Base-by-base conservation (phyloP, 441 rosid genomes). In the Populus tomentosa region DNA sequence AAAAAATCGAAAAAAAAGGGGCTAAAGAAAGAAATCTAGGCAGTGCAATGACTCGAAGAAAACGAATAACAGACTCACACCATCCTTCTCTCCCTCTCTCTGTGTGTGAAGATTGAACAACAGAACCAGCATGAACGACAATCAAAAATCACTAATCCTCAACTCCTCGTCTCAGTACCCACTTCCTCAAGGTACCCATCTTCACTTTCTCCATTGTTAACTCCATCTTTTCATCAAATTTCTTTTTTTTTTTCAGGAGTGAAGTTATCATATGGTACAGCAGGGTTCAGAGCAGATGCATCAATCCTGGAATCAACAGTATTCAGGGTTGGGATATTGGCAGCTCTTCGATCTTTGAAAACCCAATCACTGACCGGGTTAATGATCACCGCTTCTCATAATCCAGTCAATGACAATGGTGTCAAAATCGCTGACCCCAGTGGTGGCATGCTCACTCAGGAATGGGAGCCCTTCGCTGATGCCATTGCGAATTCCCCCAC, bases 331-430 rank as follows among this genome's bases (percentile, higher is more conserved):
- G 99, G 98, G 74, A 91, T 94, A 38, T 83, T 95, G 85, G 88
- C 97, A 2, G 88, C 98, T 69, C 90, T 95, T 74, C 80, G 99
- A 80, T 94, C 99, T 3, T 73, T 95, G 56, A 91, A 91, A 80
- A 93, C 95, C 65, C 83, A 75, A 6, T 80, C 94, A 2, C 85
- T 86, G 79, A 80, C 89, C 73, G 99, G 99, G 4, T 84, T 95
- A 77, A 88, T 95, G 98, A 90, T 95, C 89, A 94, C 99, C 2
- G 99, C 97, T 23, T 95, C 98, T 6, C 99, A 94, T 84, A 95
- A 94, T 78, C 70, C 85, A 83, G 86, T 85, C 73, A 85, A 84
- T 24, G 98, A 95, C 77, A 94, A 95, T 78, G 99, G 99, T 66
- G 84, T 94, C 82, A 95, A 95, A 83, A 83, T 95, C 77, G 81